Conservation (phyloP, 768 basidiomycete species). For the Daedalea quercina region DNA sequence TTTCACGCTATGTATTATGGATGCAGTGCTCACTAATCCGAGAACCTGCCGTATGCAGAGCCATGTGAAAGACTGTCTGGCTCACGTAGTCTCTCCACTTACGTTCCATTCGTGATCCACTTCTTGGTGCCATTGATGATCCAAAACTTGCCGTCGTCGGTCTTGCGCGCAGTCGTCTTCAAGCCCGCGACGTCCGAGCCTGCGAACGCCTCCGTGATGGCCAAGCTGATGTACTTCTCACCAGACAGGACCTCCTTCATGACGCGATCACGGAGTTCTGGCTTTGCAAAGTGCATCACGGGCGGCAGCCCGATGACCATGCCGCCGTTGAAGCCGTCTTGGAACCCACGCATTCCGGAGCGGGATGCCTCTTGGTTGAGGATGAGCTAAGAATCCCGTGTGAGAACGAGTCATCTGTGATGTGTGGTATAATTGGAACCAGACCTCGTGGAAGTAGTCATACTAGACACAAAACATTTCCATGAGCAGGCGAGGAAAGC, state of each 20-base stretch:
- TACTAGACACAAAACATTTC: slow-evolving; percentile 32
- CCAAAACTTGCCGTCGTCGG: slow-evolving; percentile 77
- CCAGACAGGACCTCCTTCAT: slow-evolving; percentile 63
- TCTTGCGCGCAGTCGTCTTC: slow-evolving; percentile 71
- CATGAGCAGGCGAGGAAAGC: background rate
- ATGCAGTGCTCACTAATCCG: slow-evolving; percentile 23
- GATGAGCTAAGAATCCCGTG: slow-evolving; percentile 64
- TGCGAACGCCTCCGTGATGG: slow-evolving; percentile 86
- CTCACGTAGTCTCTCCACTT: slow-evolving; percentile 12
- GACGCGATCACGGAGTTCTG: slow-evolving; percentile 49
- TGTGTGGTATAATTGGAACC: background rate
- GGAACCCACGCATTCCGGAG: slow-evolving; percentile 70
- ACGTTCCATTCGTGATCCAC: slow-evolving; percentile 79
- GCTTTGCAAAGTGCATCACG: slow-evolving; percentile 73
- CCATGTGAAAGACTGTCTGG: background rate
- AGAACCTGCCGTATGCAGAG: slow-evolving; percentile 27
- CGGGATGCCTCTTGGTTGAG: slow-evolving; percentile 73
- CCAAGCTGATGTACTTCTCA: slow-evolving; percentile 81
- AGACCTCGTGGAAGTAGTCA: slow-evolving; percentile 82
- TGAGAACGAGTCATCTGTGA: too few relatives aligned
- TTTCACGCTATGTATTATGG: too few relatives aligned
- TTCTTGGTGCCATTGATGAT: slow-evolving; percentile 85
- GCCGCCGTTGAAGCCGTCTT: slow-evolving; percentile 71
- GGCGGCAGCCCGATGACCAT: slow-evolving; percentile 83
- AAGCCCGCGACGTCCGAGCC: slow-evolving; percentile 81